A percentile compares a stretch with the other conserved stretches of the same genome.
These are phyloP conservation scores for Kodamaea derodonti DNA, from an alignment of 1,139 yeast genomes.

Conservation along the genomic window DNA sequence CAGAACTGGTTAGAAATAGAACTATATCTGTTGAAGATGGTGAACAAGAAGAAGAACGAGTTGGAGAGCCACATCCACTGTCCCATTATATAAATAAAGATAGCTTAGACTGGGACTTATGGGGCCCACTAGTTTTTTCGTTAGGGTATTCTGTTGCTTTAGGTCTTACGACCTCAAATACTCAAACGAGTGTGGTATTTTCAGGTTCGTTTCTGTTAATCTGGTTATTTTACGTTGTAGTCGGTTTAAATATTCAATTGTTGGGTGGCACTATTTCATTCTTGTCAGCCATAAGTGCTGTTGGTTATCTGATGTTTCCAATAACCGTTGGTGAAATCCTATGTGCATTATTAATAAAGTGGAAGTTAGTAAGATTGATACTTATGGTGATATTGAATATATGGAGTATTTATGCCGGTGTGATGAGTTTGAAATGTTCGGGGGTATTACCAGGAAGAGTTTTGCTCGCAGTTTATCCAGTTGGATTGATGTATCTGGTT, in stretches of 20 bases:
- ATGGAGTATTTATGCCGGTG: slow-evolving; percentile 75
- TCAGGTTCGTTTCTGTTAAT: slow-evolving; percentile 43
- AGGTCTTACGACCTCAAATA: slow-evolving; percentile 39
- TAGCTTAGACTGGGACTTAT: slow-evolving; percentile 74
- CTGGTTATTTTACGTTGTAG: slow-evolving; percentile 55
- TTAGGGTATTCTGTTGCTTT: slow-evolving; percentile 56
- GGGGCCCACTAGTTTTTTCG: slow-evolving; percentile 85
- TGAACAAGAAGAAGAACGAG: slow-evolving; percentile 21
- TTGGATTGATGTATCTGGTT: slow-evolving; percentile 68
- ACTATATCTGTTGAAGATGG: slow-evolving; percentile 29
- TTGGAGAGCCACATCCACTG: slow-evolving; percentile 5
- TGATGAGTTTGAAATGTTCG: slow-evolving; percentile 60
- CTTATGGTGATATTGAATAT: slow-evolving; percentile 50
- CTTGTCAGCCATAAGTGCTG: slow-evolving; percentile 75
- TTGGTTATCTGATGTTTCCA: slow-evolving; percentile 82
- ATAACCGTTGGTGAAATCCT: slow-evolving; percentile 60
- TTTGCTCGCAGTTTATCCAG: slow-evolving; percentile 73
- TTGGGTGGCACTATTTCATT: slow-evolving; percentile 71
- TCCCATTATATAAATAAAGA: slow-evolving; percentile 21
- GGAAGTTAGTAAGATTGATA: slow-evolving; percentile 53
- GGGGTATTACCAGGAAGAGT: slow-evolving; percentile 71
- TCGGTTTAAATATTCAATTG: slow-evolving; percentile 70
- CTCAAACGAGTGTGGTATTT: slow-evolving; percentile 46
- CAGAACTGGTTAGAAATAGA: slow-evolving; percentile 31
- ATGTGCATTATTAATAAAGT: slow-evolving; percentile 50